Evolutionary conservation across 768 basidiomycete genomes (phyloP).

Genomic region (Suillus bovinus): DNA sequence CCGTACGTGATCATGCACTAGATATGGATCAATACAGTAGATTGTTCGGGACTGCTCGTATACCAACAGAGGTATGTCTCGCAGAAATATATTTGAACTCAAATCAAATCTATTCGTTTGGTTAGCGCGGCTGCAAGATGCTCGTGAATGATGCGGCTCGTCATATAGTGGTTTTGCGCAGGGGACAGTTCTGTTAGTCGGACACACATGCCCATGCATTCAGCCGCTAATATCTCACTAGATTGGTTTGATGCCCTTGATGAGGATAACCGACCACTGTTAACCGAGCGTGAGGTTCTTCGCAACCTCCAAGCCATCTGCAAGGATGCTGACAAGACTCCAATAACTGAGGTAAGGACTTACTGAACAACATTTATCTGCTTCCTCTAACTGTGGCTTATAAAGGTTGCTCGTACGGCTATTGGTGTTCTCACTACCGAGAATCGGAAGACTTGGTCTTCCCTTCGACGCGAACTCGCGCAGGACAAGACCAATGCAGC

Average conservation of each 20-base stretch:
- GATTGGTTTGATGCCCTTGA: slow-evolving; percentile 97
- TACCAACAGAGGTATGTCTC: slow-evolving; percentile 74
- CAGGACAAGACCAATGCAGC: slow-evolving; percentile 73
- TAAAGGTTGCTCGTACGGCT: slow-evolving; percentile 72
- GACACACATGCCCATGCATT: neutral
- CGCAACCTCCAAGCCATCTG: slow-evolving; percentile 90
- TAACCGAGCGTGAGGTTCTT: slow-evolving; percentile 88
- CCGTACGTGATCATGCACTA: slow-evolving; percentile 72
- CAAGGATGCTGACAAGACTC: slow-evolving; percentile 81
- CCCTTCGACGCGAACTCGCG: slow-evolving; percentile 65
- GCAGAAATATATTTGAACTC: neutral
- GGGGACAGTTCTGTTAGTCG: slow-evolving; percentile 89
- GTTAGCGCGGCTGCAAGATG: slow-evolving; percentile 86
- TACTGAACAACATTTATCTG: neutral
- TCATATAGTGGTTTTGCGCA: slow-evolving; percentile 84
- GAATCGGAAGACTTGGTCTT: slow-evolving; percentile 90
- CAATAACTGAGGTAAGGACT: slow-evolving; percentile 54
- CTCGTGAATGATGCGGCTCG: slow-evolving; percentile 65
- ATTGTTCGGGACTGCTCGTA: slow-evolving; percentile 87
- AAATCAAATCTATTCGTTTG: neutral
- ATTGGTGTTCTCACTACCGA: slow-evolving; percentile 96
- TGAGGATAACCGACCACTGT: slow-evolving; percentile 72
- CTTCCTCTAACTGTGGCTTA: slow-evolving; percentile 14
- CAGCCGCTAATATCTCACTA: slow-evolving; percentile 27
- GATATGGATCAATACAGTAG: slow-evolving; percentile 95